Evolutionary conservation across 1,284 basidiomycete species (phyloP).

Genomic region (Ganoderma boninense): DNA sequence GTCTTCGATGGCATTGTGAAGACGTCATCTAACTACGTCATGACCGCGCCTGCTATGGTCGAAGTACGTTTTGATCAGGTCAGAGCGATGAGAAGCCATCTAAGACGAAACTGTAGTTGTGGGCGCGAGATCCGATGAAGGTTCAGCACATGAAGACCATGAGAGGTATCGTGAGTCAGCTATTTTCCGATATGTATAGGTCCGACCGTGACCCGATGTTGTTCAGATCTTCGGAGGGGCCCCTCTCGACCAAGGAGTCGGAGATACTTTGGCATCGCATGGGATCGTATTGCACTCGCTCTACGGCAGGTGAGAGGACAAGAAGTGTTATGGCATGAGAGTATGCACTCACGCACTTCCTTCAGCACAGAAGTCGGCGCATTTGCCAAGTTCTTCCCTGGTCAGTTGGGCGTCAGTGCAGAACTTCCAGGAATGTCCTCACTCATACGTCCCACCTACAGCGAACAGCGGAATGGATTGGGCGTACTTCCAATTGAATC

Average conservation of each 20-base stretch:
- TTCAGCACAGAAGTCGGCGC: slow-evolving; percentile 36
- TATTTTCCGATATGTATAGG: too few relatives aligned
- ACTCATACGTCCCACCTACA: not conserved
- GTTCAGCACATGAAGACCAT: slow-evolving; percentile 29
- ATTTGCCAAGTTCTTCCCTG: slow-evolving; percentile 24
- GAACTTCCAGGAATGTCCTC: not conserved
- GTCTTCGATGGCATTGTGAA: slow-evolving; percentile 33
- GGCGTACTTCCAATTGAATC: slow-evolving; percentile 31
- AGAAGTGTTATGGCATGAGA: not conserved
- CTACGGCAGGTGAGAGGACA: slow-evolving; percentile 37
- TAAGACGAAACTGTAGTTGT: slow-evolving; percentile 22
- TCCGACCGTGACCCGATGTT: not conserved
- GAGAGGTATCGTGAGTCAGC: slow-evolving; percentile 30
- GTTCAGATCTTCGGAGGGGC: slow-evolving; percentile 42
- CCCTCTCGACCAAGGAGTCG: slow-evolving; percentile 38
- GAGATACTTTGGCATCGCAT: slow-evolving; percentile 34
- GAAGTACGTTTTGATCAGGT: slow-evolving; percentile 32
- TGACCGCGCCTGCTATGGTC: slow-evolving; percentile 38
- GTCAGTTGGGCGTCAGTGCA: slow-evolving; percentile 5
- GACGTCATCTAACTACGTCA: slow-evolving; percentile 32
- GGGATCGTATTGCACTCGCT: slow-evolving; percentile 35
- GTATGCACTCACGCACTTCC: not conserved
- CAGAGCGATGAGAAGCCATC: not conserved
- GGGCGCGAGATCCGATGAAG: slow-evolving; percentile 32
- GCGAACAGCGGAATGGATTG: slow-evolving; percentile 33